Evolutionary conservation across 1,139 yeast species (phyloP).

Genomic region (Scheffersomyces cryptocercus): DNA sequence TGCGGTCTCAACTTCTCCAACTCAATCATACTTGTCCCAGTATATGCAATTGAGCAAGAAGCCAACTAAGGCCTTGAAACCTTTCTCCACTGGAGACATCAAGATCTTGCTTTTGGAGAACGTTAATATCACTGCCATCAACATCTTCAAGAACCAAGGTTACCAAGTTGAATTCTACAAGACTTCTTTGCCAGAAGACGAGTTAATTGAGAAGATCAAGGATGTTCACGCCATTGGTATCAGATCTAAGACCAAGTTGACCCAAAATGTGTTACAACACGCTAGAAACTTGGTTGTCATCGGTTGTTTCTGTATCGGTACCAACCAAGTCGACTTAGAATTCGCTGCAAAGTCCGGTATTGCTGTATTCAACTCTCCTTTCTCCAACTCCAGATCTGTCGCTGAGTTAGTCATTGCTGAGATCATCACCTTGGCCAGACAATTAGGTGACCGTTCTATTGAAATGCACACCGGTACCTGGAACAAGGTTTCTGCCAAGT

Average conservation of each 20-base stretch:
- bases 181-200: slow-evolving; percentile 87
- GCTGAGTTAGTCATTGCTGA: slow-evolving; percentile 98
- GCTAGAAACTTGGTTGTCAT: slow-evolving; percentile 88
- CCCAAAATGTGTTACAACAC: slow-evolving; percentile 72
- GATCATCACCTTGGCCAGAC: slow-evolving; percentile 91
- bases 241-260: slow-evolving; percentile 92
- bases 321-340: slow-evolving; percentile 94
- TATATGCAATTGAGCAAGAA: slow-evolving; percentile 45
- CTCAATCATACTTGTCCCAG: slow-evolving; percentile 52
- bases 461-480: slow-evolving; percentile 97
- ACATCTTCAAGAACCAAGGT: slow-evolving; percentile 83
- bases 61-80: slow-evolving; percentile 72
- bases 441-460: slow-evolving; percentile 93
- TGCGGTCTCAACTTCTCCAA: slow-evolving; percentile 78
- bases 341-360: slow-evolving; percentile 92
- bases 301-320: slow-evolving; percentile 99
- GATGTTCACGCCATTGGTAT: slow-evolving; percentile 97
- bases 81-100: slow-evolving; percentile 88
- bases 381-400: slow-evolving; percentile 96
- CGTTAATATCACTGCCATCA: slow-evolving; percentile 88
- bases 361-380: slow-evolving; percentile 98
- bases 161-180: slow-evolving; percentile 96
- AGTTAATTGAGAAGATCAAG: slow-evolving; percentile 88
- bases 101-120: slow-evolving; percentile 89
- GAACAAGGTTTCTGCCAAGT: slow-evolving; percentile 93